A percentile compares a stretch with the other conserved stretches of the same genome.
phyloP scores from a whole-genome alignment of 768 basidiomycete species.

The Hemileccinum rubropunctum region DNA sequence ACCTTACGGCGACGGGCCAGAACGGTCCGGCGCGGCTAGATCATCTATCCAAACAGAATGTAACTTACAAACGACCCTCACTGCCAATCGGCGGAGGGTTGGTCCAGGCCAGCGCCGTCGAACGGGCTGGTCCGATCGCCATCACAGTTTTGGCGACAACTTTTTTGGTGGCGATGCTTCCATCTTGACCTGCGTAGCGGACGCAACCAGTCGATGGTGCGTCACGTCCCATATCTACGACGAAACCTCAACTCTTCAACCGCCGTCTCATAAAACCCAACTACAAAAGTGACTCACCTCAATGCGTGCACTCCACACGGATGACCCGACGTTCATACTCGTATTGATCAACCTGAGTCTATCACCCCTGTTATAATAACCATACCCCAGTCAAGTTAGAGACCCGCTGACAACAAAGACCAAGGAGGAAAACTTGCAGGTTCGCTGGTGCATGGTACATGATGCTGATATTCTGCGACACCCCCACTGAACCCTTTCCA shows the following conservation, averaged over 20 bases:
- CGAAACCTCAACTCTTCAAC: background rate
- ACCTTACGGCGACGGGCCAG: too few species aligned
- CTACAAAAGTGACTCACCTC: conserved; percentile 33
- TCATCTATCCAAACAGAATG: background rate
- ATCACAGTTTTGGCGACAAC: background rate
- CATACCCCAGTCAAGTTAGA: background rate
- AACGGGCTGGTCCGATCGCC: too few species aligned
- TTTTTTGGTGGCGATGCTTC: conserved; percentile 15
- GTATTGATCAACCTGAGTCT: conserved; percentile 42
- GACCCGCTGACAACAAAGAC: background rate
- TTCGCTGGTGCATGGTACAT: conserved; percentile 43
- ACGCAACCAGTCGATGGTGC: conserved; percentile 40
- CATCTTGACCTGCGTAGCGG: conserved; percentile 43
- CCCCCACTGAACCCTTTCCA: conserved; percentile 29
- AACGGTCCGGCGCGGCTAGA: background rate
- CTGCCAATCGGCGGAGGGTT: too few species aligned
- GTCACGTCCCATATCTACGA: conserved; percentile 41
- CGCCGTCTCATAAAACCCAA: background rate
- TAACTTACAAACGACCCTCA: background rate
- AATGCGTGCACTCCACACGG: conserved; percentile 34
- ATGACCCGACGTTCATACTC: conserved; percentile 31
- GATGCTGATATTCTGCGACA: conserved; percentile 46
- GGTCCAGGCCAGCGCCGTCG: too few species aligned
- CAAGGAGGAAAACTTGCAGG: conserved; percentile 28
- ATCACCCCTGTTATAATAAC: conserved; percentile 37